A percentile compares a stretch with the other conserved stretches of the same genome.
Evolutionary conservation across 192 early-diverging fungal species (phyloP).

Genomic region (Gorgonomyces haynaldii): DNA sequence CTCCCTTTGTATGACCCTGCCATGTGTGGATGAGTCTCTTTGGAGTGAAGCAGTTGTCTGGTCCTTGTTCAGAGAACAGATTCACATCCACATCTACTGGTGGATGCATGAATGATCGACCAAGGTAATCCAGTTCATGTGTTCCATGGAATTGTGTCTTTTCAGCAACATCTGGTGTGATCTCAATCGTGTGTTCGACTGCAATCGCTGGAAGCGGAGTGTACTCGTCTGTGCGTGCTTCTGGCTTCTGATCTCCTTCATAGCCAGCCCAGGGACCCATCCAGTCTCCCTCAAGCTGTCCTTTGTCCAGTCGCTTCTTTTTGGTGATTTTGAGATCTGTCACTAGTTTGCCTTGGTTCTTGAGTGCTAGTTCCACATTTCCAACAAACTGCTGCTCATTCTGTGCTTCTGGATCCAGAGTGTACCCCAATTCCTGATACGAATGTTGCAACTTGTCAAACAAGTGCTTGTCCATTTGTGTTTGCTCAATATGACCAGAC

Average conservation of each 20-base stretch:
- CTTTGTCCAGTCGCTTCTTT: slow-evolving; percentile 46
- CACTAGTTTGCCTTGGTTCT: slow-evolving; percentile 41
- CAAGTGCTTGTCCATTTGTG: slow-evolving; percentile 53
- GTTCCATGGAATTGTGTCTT: slow-evolving; percentile 79
- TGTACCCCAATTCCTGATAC: slow-evolving; percentile 67
- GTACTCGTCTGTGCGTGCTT: slow-evolving; percentile 7
- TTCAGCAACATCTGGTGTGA: slow-evolving; percentile 30
- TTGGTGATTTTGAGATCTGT: slow-evolving; percentile 31
- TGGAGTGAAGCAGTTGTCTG: slow-evolving; percentile 73
- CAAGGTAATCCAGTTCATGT: slow-evolving; percentile 78
- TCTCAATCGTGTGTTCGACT: not conserved
- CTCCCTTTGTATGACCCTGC: slow-evolving; percentile 79
- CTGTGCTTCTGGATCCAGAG: slow-evolving; percentile 56
- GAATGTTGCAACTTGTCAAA: slow-evolving; percentile 81
- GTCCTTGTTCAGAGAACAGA: slow-evolving; percentile 57
- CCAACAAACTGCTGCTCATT: slow-evolving; percentile 53
- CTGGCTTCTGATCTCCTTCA: slow-evolving; percentile 66
- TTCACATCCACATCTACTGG: slow-evolving; percentile 79
- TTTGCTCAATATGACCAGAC: slow-evolving; percentile 67
- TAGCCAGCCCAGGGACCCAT: slow-evolving; percentile 93
- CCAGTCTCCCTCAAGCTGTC: slow-evolving; percentile 63
- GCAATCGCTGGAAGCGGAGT: not conserved
- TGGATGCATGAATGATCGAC: slow-evolving; percentile 91
- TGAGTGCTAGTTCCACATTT: slow-evolving; percentile 38
- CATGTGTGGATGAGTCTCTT: slow-evolving; percentile 81